Base-by-base conservation (phyloP, 306 rosid species). In the Trifolium pratense region DNA sequence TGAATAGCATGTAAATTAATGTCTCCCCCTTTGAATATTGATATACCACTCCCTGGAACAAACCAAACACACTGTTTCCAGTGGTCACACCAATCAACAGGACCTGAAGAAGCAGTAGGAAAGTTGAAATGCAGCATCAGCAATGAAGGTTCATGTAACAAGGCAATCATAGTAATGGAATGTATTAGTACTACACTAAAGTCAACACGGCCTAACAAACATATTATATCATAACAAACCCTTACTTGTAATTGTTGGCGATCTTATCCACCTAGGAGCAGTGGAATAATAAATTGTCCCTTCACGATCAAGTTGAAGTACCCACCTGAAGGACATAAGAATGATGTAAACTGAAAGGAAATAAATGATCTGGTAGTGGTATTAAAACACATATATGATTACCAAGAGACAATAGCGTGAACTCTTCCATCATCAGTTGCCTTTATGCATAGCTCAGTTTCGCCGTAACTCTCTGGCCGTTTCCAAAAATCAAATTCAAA, bases 11-110 rank as follows among this genome's bases (percentile, higher is more conserved):
- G 80, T 42, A 91, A 56, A 78, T 74, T 68, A 82, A 89, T 67
- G 48, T 81, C 86, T 78, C 86, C 91, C 55, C 92, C 89, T 79
- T 75, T 83, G 51, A 23, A 76, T 66, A 77, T n/a, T 21, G 92
- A 71, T 64, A 84, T 68, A 25, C 96, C 96, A 59, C 84, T 76
- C 53, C 92, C 91, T 18, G 96, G 94, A 70, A 89, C 89, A 86
- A 93, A 93, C 98, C 98, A 93, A 81, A 88, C 96, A 80, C 96
- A 93, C 78, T 93, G 98, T 81, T 91, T 93, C 98, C 98, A 93
- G 76, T 93, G 98, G 86, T 91, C 97, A 81, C 98, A 88, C 98
- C 97, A 93, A 66, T 81, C 87, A 45, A 61, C 82, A 59, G 84
- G 72, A 81, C 96, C 97, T 85, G 82, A 51, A 12, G 80, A 68